phyloP scores from a whole-genome alignment of 306 rosid genomes.

The Comarum palustre region DNA sequence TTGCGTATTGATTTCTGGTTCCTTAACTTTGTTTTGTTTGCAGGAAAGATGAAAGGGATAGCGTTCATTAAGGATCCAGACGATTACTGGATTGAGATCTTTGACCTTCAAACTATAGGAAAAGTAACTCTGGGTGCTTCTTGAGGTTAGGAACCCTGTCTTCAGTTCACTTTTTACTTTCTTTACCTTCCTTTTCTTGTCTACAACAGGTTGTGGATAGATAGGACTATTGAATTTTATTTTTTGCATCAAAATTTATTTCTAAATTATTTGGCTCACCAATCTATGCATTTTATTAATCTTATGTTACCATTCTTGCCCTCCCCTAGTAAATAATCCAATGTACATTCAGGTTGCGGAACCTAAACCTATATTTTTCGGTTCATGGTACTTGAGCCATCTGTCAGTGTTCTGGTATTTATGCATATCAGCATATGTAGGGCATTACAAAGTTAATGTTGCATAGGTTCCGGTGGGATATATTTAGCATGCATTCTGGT shows the following conservation, averaged over 20 bases:
- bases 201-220: background rate
- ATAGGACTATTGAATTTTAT: background rate
- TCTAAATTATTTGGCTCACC: background rate
- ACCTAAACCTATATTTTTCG: background rate
- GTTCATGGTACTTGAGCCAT: constrained; percentile 4
- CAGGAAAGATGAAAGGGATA: constrained; percentile 91
- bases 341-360: background rate
- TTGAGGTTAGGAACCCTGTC: constrained; percentile 29
- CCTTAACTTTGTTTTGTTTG: constrained; percentile 21
- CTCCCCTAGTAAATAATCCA: background rate
- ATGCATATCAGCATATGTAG: background rate
- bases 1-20: background rate
- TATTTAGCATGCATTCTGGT: background rate
- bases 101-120: constrained; percentile 67
- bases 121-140: constrained; percentile 28
- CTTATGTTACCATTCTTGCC: background rate
- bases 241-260: background rate
- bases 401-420: background rate
- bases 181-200: background rate
- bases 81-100: constrained; percentile 94
- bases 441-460: background rate
- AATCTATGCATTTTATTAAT: background rate
- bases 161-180: constrained; percentile 32
- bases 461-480: background rate
- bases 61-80: constrained; percentile 96